Base-by-base conservation (phyloP, 2,329 filamentous ascomycete species). In the Cladophialophora chaetospira region DNA sequence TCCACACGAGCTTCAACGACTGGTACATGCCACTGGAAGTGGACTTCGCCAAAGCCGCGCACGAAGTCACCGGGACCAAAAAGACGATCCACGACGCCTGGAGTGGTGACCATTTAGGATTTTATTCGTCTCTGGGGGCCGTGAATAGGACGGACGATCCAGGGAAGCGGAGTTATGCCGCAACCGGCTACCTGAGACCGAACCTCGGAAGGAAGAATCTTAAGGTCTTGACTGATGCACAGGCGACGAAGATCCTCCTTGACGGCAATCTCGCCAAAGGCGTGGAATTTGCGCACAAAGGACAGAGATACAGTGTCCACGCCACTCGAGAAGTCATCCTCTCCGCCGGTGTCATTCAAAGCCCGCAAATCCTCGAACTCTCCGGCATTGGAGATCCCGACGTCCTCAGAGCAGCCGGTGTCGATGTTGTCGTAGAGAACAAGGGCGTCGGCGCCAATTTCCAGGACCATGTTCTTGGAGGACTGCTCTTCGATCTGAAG, bases 321-420 rank as follows among this genome's bases (percentile, higher is more conserved):
- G 71, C 65, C 58, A 67, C 55, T 10, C 65, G 68, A 43, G 84
- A 87, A 61, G 77, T 87, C 10, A 76, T 88, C 31, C 69, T 88
- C 3, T 79, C 79, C 2, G 82, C 82, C 0, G 85, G 85, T 0
- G 78, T 78, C 17, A 72, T 81, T 38, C 79, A 79, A 65, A 83
- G 79, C 13, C 85, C 78, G 2, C 82, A 80, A 69, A 73, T 83
- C 15, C 77, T 82, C 13, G 84, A 87, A 61, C 73, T 85, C 1
- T 86, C 83, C 0, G 84, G 84, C 0, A 76, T 88, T 21, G 84
- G 85, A 2, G 73, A 76, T 43, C 68, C 72, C 0, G 67, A 69
- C 0, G 64, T 79, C 2, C 70, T 82, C 2, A 60, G 67, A 8
- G 65, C 65, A 0, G 73, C 73, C 1, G 73, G 73, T 0, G 72